Base-by-base conservation (phyloP, 1,284 basidiomycete species). In the Ustilago bromivora region DNA sequence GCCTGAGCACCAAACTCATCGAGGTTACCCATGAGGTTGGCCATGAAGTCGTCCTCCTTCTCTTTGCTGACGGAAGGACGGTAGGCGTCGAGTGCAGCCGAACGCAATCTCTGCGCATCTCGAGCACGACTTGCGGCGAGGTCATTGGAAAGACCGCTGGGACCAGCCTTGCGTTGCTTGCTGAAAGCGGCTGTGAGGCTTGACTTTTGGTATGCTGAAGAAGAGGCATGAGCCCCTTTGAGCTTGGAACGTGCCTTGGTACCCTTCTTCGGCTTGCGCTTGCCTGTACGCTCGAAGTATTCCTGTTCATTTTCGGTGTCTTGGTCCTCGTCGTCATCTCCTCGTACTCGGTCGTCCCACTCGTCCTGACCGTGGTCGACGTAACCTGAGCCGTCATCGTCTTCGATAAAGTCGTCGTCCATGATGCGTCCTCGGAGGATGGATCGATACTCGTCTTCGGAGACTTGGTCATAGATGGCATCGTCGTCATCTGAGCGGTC, bases 311-410 rank as follows among this genome's bases (percentile, higher is more conserved):
- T 71, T 57, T 85, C 84, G 7, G 78, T 78, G 58, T 84, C 83
- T 82, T 80, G 80, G 40, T 88, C 89, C 47, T 89, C 90, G 28
- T 89, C 90, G 57, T 70, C 63, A 10, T 62, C 57, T 13, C 46
- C 57, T 12, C 59, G 54, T 11, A 54, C 64, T 19, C 60, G 71
- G 31, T 82, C 68, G 56, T 88, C 88, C 92, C 94, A 98, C 82
- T 96, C 95, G 77, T 98, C 96, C 90, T 94, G 92, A 5, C 97
- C 97, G 82, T 97, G 94, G 87, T 99, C 97, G 83, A 93, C 92
- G 85, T 99, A 99, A 12, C 94, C 97, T 23, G 89, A 91, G 0
- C 93, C 90, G 60, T 96, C 95, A 88, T 99, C 97, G 82, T 99
- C 96, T 54, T 93, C 86, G 69, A 84, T 94, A 77, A 99, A 99